Conservation (phyloP, 495 filamentous ascomycete species). For the Arthonia radiata region DNA sequence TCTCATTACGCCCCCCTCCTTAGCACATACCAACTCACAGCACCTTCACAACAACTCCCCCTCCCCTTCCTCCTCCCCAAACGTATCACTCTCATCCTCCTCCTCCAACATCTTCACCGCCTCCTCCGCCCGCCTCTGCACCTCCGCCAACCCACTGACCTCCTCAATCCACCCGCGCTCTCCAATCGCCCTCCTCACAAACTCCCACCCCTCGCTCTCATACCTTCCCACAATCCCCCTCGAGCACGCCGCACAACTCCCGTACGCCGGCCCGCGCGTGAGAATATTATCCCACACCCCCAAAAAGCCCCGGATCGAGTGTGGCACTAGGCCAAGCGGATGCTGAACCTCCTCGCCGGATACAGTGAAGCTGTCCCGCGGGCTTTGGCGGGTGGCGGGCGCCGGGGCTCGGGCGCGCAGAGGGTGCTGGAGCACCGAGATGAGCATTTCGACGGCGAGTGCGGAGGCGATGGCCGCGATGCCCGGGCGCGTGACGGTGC, state of each 20-base stretch:
- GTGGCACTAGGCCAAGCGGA: constrained; percentile 70
- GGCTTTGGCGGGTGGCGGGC: constrained; percentile 12
- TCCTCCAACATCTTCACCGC: constrained; percentile 52
- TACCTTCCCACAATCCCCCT: constrained; percentile 49
- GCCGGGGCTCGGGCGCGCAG: constrained; percentile 33
- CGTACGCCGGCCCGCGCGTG: constrained; percentile 59
- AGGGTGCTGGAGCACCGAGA: constrained; percentile 73
- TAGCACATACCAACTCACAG: no score
- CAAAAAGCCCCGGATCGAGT: constrained; percentile 86
- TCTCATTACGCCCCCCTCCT: no score
- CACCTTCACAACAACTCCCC: constrained; percentile 17
- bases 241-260: constrained; percentile 83
- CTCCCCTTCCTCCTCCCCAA: constrained; percentile 26
- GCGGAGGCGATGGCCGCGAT: constrained; percentile 81
- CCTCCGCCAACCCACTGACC: constrained; percentile 73
- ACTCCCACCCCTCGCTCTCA: constrained; percentile 51
- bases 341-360: constrained; percentile 28
- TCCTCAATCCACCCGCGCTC: constrained; percentile 76
- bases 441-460: constrained; percentile 70
- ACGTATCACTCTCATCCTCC: no score
- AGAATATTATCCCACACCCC: constrained; percentile 60
- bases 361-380: constrained; percentile 10
- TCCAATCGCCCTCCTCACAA: constrained; percentile 65
- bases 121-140: constrained; percentile 16
- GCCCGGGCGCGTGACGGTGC: constrained; percentile 85